These are phyloP conservation scores for Nothomitra cinnamomea DNA, from an alignment of 2,329 filamentous ascomycete genomes.

Conservation along the genomic window DNA sequence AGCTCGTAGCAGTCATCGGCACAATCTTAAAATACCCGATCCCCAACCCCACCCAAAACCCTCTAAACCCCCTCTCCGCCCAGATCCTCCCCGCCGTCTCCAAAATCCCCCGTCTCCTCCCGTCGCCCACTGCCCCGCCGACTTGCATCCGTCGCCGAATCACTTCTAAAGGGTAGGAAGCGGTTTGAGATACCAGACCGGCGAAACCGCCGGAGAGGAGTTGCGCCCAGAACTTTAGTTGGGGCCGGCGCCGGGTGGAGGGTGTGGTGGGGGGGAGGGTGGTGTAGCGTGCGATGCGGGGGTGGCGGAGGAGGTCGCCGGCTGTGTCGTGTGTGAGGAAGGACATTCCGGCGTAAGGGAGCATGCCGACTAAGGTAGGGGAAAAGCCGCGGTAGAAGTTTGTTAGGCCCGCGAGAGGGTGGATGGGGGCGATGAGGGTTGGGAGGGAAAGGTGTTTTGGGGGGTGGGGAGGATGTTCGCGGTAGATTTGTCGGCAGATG, in stretches of 20 bases:
- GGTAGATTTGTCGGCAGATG: constrained; percentile 76
- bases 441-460: constrained; percentile 26
- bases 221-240: constrained; percentile 73
- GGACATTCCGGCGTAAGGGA: constrained; percentile 89
- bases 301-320: constrained; percentile 64
- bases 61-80: constrained; percentile 55
- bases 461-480: constrained; percentile 39
- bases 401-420: constrained; percentile 44
- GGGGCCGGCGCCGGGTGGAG: constrained; percentile 37
- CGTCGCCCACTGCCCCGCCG: constrained; percentile 82
- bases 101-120: constrained; percentile 55
- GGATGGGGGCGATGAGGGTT: constrained; percentile 22
- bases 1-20: constrained; percentile 65
- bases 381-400: constrained; percentile 96
- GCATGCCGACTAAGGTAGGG: constrained; percentile 81
- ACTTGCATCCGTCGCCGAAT: constrained; percentile 92
- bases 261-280: constrained; percentile 43
- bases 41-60: constrained; percentile 83
- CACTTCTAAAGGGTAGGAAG: constrained; percentile 87
- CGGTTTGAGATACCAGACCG: constrained; percentile 77
- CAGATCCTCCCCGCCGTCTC: constrained; percentile 67
- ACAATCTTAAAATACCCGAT: constrained; percentile 94
- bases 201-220: constrained; percentile 70
- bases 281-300: constrained; percentile 51
- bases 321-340: constrained; percentile 90